These are phyloP conservation scores for Pseudocercospora vitis DNA, from an alignment of 2,329 filamentous ascomycete genomes.

Conservation along the genomic window DNA sequence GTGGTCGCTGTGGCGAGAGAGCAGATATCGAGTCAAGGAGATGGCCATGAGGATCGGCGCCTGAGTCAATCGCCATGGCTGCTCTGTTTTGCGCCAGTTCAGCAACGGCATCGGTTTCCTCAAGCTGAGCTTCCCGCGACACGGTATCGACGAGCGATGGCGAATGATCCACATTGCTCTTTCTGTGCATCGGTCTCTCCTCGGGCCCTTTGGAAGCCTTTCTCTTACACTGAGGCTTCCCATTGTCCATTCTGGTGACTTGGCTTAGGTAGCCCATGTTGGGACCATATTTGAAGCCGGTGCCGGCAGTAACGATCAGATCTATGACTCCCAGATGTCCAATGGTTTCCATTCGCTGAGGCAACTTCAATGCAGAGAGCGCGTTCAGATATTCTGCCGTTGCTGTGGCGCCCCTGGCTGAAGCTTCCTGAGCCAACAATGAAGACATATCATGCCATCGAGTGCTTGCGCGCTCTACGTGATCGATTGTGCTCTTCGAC, in stretches of 20 bases:
- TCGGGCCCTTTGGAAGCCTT: background rate
- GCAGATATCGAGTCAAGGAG: slow-evolving; percentile 15
- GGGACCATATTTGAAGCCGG: slow-evolving; percentile 32
- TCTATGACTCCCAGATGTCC: slow-evolving; percentile 36
- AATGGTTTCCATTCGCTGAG: slow-evolving; percentile 33
- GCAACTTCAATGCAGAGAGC: slow-evolving; percentile 42
- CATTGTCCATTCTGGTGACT: slow-evolving; percentile 11
- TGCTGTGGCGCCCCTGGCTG: slow-evolving; percentile 38
- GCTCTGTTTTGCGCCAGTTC: slow-evolving; percentile 4
- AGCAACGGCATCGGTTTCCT: slow-evolving; percentile 9
- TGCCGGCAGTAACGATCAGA: slow-evolving; percentile 32
- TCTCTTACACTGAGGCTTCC: background rate
- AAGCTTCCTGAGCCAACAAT: slow-evolving; percentile 39
- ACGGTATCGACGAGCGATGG: no score
- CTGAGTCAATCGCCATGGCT: slow-evolving; percentile 16
- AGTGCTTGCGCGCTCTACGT: slow-evolving; percentile 21
- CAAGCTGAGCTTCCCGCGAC: no score
- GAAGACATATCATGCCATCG: slow-evolving; percentile 41
- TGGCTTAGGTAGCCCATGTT: slow-evolving; percentile 22
- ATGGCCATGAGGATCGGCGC: slow-evolving; percentile 13
- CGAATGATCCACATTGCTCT: background rate
- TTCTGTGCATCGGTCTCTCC: slow-evolving; percentile 10
- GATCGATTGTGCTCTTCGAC: slow-evolving; percentile 8
- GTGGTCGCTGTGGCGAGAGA: slow-evolving; percentile 11
- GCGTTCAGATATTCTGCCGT: slow-evolving; percentile 43